A percentile compares a stretch with the other conserved stretches of the same genome.
Evolutionary conservation across 2,329 filamentous ascomycete genomes (phyloP).

Genomic region (Cladophialophora yegresii): DNA sequence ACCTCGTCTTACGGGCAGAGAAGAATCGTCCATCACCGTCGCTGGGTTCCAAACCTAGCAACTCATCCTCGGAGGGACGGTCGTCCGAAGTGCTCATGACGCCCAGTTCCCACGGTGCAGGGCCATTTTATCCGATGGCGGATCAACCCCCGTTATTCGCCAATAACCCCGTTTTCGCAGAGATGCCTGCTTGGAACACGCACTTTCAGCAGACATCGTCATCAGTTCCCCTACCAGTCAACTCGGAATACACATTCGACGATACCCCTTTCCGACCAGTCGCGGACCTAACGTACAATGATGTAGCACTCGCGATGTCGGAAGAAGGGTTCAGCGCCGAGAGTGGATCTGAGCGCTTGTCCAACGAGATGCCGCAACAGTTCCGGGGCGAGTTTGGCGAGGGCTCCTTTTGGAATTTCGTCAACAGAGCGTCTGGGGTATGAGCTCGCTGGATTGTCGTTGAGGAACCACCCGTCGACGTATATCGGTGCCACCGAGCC

Average conservation of each 20-base stretch:
- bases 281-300: conserved; percentile 13
- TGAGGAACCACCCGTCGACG: not conserved
- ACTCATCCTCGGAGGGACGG: not conserved
- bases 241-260: conserved; percentile 10
- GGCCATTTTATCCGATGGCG: not conserved
- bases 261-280: conserved; percentile 13
- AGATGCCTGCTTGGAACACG: conserved; percentile 13
- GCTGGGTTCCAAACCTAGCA: conserved; percentile 1
- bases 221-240: not conserved
- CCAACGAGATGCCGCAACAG: conserved; percentile 7
- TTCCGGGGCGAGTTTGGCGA: conserved; percentile 16
- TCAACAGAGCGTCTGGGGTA: conserved; percentile 5
- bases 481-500: no score
- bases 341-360: not conserved
- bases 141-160: conserved; percentile 5
- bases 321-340: conserved; percentile 5
- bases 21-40: conserved; percentile 15
- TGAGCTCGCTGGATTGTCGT: not conserved
- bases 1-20: conserved; percentile 20
- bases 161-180: not conserved
- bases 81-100: conserved; percentile 14
- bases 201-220: conserved; percentile 1
- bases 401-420: conserved; percentile 15
- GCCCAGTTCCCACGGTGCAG: conserved; percentile 5
- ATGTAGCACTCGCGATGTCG: conserved; percentile 12